A percentile compares a stretch with the other conserved stretches of the same genome.
Conservation (phyloP, 2,329 filamentous ascomycete genomes). For the Neoarthrinium moseri region DNA sequence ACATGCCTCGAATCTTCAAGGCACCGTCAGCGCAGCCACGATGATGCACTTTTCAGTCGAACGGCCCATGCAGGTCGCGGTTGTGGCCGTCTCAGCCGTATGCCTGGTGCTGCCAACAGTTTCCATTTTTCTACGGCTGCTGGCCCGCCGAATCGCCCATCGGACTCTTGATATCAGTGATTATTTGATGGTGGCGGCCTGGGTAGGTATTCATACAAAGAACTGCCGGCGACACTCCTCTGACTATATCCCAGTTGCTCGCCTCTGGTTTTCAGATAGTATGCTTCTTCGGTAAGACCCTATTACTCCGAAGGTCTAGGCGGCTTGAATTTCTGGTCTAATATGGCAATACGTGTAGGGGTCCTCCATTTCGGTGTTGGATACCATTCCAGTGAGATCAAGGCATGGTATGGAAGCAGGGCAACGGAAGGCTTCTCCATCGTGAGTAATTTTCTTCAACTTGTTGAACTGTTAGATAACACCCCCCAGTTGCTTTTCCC, state of each 20-base stretch:
- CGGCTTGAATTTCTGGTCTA: background rate
- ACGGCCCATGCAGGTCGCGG: background rate
- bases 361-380: background rate
- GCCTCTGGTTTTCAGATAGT: background rate
- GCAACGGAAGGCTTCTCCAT: background rate
- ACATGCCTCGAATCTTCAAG: too few species aligned
- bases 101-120: background rate
- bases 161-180: background rate
- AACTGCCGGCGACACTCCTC: background rate
- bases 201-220: background rate
- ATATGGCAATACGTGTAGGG: background rate
- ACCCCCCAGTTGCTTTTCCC: background rate
- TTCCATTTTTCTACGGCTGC: background rate
- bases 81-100: background rate
- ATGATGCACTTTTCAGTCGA: background rate
- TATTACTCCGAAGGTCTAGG: too few species aligned
- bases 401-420: background rate
- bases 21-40: too few species aligned
- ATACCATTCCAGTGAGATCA: background rate
- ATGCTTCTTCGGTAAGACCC: constrained; percentile 3
- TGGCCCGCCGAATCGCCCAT: background rate
- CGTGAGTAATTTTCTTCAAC: background rate
- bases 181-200: constrained; percentile 1
- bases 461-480: background rate
- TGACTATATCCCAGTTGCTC: background rate